These are phyloP conservation scores for Jimgerdemannia flammicorona DNA, from an alignment of 192 early-diverging fungal genomes.

Conservation along the genomic window DNA sequence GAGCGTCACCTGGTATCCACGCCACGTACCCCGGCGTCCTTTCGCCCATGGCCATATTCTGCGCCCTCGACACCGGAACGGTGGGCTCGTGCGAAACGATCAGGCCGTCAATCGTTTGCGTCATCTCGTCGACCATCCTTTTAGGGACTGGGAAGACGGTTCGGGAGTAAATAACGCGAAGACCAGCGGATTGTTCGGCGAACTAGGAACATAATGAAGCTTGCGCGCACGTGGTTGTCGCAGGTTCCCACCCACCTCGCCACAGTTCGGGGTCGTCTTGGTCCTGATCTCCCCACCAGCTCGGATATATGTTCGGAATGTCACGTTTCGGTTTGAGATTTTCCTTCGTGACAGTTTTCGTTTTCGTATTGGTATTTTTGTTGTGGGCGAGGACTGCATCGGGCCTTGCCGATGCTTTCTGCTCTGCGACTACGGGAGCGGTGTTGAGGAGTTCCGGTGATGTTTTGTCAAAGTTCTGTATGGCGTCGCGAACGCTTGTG, in stretches of 20 bases:
- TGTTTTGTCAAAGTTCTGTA: background rate
- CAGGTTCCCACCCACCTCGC: background rate
- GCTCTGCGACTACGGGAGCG: background rate
- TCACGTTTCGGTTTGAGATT: background rate
- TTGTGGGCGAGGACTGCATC: background rate
- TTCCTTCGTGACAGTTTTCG: background rate
- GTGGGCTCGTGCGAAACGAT: background rate
- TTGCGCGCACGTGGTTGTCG: no score
- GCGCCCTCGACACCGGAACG: background rate
- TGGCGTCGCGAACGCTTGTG: background rate
- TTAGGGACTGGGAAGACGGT: background rate
- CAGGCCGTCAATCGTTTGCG: background rate
- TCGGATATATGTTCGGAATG: background rate
- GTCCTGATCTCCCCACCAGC: background rate
- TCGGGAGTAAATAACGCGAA: no score
- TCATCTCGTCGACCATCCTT: background rate
- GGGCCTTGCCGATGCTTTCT: background rate
- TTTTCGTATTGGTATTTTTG: background rate
- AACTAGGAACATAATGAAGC: no score
- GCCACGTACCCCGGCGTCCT: background rate
- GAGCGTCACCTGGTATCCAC: background rate
- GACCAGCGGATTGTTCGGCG: no score
- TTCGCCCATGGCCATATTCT: background rate
- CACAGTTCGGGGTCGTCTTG: background rate
- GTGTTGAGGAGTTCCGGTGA: background rate